Conservation (phyloP, 768 basidiomycete species). For the Pleurotus eryngii region DNA sequence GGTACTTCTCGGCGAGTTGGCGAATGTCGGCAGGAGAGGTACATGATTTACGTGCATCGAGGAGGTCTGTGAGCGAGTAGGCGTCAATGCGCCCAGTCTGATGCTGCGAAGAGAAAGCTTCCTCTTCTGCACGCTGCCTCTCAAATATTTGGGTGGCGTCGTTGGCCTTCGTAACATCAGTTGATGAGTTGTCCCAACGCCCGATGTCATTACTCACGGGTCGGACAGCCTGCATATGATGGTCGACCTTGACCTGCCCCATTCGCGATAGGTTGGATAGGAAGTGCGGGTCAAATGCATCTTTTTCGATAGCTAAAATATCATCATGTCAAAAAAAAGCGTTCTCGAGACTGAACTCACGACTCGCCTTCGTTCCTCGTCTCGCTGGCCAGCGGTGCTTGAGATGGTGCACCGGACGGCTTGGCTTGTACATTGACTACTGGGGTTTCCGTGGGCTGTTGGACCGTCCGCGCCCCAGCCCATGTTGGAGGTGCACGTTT, state of each 20-base stretch:
- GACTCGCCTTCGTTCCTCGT: conserved; percentile 44
- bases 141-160: conserved; percentile 44
- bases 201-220: conserved; percentile 33
- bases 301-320: conserved; percentile 51
- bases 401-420: neutral
- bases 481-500: conserved; percentile 41
- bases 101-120: conserved; percentile 35
- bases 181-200: conserved; percentile 3
- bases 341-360: neutral
- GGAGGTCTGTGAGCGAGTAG: conserved; percentile 47
- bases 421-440: too few species aligned
- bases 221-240: conserved; percentile 49
- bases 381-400: conserved; percentile 42
- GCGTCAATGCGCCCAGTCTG: conserved; percentile 54
- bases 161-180: conserved; percentile 16
- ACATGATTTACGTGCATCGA: conserved; percentile 59
- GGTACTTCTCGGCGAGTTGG: conserved; percentile 50
- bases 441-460: conserved; percentile 14
- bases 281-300: conserved; percentile 72
- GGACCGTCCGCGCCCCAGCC: conserved; percentile 42
- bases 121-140: conserved; percentile 51
- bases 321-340: neutral
- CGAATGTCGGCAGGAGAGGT: conserved; percentile 39
- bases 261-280: conserved; percentile 59
- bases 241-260: conserved; percentile 70